Evolutionary conservation across 2,329 filamentous ascomycete genomes (phyloP), one percentile per base, ranked within the genome.

Genomic region (Eurotiales sp.): DNA sequence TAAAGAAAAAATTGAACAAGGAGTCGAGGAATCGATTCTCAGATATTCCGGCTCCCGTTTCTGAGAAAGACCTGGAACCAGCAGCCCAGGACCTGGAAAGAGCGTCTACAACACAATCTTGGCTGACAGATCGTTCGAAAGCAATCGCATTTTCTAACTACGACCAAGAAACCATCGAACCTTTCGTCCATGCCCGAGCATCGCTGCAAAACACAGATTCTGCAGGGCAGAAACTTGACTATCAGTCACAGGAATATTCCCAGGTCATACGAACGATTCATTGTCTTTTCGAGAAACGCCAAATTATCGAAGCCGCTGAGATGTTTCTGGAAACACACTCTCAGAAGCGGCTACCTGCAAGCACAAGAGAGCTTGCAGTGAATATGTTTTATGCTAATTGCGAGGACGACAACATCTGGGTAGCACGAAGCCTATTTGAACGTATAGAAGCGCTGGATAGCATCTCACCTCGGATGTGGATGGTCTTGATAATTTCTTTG

Each of bases 351-450:
- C 62, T 66, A 25, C 62, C 63, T 5, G 58, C 51, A 15, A 60
- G 61, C 40, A 59, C 58, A 29, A 61, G 62, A 50, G 60, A 67
- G 15, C 60, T 71, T 32, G 64, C 61, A 17, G 52, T 63, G 29
- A 51, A 61, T 14, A 46, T 67, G 5, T 71, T 72, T 51, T 65
- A 62, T 27, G 55, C 58, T 12, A 73, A 72, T 48, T 67, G 71
- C 55, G 60, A 59, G 37, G 60, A 64, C 34, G 63, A 63, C 5
- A 72, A 72, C 40, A 59, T 70, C 1, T 69, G 66, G 45, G 59
- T 71, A 10, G 71, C 71, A n/a, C 58, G 66, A 25, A 64, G 58
- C 43, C 40, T 72, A 2, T 73, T 72, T 45, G 51, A 64, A 17
- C 64, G 65, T 17, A 51, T 72, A 46, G 64, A 69, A 43, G 56